Conservation (phyloP, 208 protist species). For the Trypanosoma scelopori region DNA sequence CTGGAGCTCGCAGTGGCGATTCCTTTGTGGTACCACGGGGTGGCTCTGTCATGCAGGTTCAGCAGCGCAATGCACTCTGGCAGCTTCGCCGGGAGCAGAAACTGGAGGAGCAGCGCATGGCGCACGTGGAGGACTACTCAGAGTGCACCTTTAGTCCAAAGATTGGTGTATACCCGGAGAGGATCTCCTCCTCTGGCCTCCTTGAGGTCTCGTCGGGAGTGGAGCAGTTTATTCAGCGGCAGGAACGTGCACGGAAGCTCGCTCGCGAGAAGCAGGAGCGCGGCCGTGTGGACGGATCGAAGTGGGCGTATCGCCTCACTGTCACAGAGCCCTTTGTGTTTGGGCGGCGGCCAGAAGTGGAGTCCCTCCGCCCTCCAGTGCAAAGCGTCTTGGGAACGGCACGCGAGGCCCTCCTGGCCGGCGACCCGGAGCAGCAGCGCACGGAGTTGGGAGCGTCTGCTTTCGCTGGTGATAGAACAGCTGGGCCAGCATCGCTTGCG, state of each 20-base stretch:
- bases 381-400: not conserved
- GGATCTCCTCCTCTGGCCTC: not conserved
- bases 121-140: constrained; percentile 11
- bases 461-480: not conserved
- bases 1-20: not conserved
- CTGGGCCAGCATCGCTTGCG: not conserved
- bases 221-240: constrained; percentile 14
- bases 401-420: not conserved
- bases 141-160: constrained; percentile 23
- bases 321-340: constrained; percentile 21
- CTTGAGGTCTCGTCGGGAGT: constrained; percentile 5
- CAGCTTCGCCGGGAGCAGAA: constrained; percentile 19
- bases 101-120: constrained; percentile 12
- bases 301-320: constrained; percentile 14
- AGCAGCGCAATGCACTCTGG: constrained; percentile 22
- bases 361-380: constrained; percentile 12
- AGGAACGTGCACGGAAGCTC: constrained; percentile 9
- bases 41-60: constrained; percentile 13
- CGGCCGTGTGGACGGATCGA: not conserved
- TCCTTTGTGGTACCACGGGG: constrained; percentile 5
- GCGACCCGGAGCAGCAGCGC: not conserved
- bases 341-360: constrained; percentile 16
- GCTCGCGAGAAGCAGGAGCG: constrained; percentile 11
- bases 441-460: not conserved
- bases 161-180: not conserved